Evolutionary conservation across 768 basidiomycete genomes (phyloP), one percentile per base, ranked within the genome.

Genomic region (Kwoniella mangroviensis): DNA sequence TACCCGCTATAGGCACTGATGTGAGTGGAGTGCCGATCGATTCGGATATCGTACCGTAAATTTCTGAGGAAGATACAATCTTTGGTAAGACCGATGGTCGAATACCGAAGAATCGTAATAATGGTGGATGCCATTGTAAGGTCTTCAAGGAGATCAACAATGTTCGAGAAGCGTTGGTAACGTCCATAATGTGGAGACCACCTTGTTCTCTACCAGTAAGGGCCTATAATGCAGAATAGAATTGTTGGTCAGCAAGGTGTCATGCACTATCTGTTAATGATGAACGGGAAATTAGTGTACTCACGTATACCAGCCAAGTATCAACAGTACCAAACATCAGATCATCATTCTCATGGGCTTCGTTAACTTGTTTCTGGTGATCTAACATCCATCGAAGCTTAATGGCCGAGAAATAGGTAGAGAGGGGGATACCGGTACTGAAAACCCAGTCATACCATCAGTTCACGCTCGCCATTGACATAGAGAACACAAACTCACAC

Each of bases 361-460:
- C 86, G 42, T 86, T 83, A 65, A 98, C 93, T 40, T 89, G 88
- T 3, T 87, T 86, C 78, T 90, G 84, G 80, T 98, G 89, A 81
- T 96, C 92, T 71, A 96, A 89, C 91, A 99, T 93, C 96, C 96
- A 99, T 55, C 92, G 89, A 72, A 97, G 86, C 84, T 98, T 98
- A 82, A 97, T 90, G 19, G 91, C 96, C 24, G 95, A 97, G 85
- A 99, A 99, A 85, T 99, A 99, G 0, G 96, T 98, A 17, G 95
- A 97, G 9, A 98, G 86, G n/a, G 91, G 92, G 49, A 97, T 88
- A 42, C 95, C 95, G 58, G 94, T 95, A 70, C 92, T 96, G 52
- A 49, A 15, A 2, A 7, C 2, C 2, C 3, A 21, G 54, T 2
- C 7, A 34, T 10, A 40, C 2, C 15, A n/a, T 66, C 21, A 67